Conservation (phyloP, 1,284 basidiomycete genomes). For the Moesziomyces parantarcticus region DNA sequence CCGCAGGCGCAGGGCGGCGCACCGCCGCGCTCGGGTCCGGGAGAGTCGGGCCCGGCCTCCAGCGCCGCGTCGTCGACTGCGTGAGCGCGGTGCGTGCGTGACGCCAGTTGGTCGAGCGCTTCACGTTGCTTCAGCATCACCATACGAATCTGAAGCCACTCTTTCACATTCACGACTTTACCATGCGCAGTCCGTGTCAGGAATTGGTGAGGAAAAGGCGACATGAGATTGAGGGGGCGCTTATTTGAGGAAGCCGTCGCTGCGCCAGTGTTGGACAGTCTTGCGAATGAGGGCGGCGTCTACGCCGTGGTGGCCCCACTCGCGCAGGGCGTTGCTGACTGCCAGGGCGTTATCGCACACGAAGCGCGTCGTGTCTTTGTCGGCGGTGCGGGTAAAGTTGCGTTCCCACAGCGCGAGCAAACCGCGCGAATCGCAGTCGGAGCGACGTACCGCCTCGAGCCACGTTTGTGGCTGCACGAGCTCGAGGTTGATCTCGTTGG, state of each 20-base stretch:
- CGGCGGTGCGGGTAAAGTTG: conserved; percentile 16
- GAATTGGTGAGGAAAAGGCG: no score
- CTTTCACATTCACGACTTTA: no score
- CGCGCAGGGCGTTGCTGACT: conserved; percentile 7
- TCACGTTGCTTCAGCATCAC: no score
- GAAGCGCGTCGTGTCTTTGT: conserved; percentile 5
- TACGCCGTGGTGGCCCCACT: conserved; percentile 21
- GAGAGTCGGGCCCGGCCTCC: conserved; percentile 24
- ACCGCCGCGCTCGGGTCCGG: conserved; percentile 7
- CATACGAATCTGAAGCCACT: conserved; percentile 2
- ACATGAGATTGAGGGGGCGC: not conserved
- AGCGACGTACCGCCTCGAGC: conserved; percentile 70
- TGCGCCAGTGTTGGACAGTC: conserved; percentile 27
- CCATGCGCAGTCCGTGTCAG: no score
- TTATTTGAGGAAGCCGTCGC: conserved; percentile 24
- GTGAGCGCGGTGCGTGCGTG: conserved; percentile 1
- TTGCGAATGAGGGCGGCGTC: conserved; percentile 24
- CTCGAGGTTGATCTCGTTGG: conserved; percentile 78
- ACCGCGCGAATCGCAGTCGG: conserved; percentile 26
- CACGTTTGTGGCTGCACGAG: conserved; percentile 76
- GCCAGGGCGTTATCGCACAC: conserved; percentile 13
- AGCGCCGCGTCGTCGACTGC: conserved; percentile 40
- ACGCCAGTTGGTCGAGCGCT: not conserved
- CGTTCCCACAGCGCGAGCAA: conserved; percentile 31
- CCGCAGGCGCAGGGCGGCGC: conserved; percentile 15